Evolutionary conservation across 148 eudicot genomes (phyloP).

Genomic region (Diospyros kaki): DNA sequence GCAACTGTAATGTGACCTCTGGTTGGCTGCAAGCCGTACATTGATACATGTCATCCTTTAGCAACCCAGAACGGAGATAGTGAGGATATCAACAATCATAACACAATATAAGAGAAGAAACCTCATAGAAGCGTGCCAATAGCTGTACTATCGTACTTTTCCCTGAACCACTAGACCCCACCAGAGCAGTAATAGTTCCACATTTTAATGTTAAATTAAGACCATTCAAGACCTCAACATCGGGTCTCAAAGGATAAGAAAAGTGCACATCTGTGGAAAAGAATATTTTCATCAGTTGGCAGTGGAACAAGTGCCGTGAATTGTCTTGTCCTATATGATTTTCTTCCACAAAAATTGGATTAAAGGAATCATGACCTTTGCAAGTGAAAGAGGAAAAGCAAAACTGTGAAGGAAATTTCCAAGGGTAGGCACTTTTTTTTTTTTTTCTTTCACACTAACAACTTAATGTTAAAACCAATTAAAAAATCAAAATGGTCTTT

Average conservation of each 20-base stretch:
- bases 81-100: not conserved
- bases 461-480: not conserved
- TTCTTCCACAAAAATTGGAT: not conserved
- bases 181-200: slow-evolving; percentile 91
- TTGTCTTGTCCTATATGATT: not conserved
- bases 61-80: not conserved
- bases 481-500: not conserved
- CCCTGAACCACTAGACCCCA: slow-evolving; percentile 98
- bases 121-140: slow-evolving; percentile 97
- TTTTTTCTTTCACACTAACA: not conserved
- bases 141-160: slow-evolving; percentile 96
- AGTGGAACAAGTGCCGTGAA: not conserved
- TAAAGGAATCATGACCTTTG: slow-evolving; percentile 4
- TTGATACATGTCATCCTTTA: slow-evolving; percentile 10
- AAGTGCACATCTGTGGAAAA: slow-evolving; percentile 76
- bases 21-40: slow-evolving; percentile 58
- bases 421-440: not conserved
- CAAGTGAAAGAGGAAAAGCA: not conserved
- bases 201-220: slow-evolving; percentile 70
- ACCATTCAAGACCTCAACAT: slow-evolving; percentile 69
- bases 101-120: slow-evolving; percentile 13
- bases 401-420: not conserved
- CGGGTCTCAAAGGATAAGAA: slow-evolving; percentile 93
- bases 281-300: not conserved
- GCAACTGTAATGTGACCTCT: slow-evolving; percentile 79